These are phyloP conservation scores for Filobasidium floriforme DNA, from an alignment of 768 basidiomycete species.

Conservation along the genomic window DNA sequence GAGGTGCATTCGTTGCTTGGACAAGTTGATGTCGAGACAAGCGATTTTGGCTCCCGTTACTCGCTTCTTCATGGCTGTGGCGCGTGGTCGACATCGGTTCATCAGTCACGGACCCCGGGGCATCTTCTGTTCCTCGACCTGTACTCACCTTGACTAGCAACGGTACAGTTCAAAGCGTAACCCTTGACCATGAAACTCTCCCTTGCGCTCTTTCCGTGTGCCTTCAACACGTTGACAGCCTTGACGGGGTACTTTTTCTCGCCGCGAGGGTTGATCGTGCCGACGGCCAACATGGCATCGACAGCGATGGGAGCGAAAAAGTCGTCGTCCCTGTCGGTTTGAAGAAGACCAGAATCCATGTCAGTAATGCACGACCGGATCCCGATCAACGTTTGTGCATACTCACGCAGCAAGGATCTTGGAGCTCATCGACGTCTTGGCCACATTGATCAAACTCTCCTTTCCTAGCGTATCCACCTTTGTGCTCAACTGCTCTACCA, in stretches of 20 bases:
- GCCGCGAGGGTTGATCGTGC: conserved; percentile 83
- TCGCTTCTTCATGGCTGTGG: conserved; percentile 89
- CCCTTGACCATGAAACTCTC: conserved; percentile 93
- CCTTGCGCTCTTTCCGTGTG: conserved; percentile 88
- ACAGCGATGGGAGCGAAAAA: conserved; percentile 98
- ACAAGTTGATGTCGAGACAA: conserved; percentile 94
- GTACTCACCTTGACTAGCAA: conserved; percentile 85
- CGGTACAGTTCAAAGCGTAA: conserved; percentile 96
- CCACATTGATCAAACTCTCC: conserved; percentile 87
- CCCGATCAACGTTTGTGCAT: background rate
- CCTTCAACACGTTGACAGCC: conserved; percentile 96
- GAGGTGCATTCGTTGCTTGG: conserved; percentile 93
- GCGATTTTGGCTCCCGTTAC: conserved; percentile 92
- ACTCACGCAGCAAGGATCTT: conserved; percentile 95
- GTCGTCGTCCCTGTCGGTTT: conserved; percentile 71
- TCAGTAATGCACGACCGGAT: background rate
- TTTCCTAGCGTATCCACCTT: conserved; percentile 87
- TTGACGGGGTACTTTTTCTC: conserved; percentile 99
- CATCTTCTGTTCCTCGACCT: background rate
- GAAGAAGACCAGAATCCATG: too few species aligned
- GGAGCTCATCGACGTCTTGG: conserved; percentile 97
- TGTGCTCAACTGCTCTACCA: conserved; percentile 93
- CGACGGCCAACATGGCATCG: conserved; percentile 95
- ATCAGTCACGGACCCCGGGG: too few species aligned
- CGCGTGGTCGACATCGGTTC: background rate